Conservation (phyloP, 768 basidiomycete genomes). For the Dacryopinax spathularia region DNA sequence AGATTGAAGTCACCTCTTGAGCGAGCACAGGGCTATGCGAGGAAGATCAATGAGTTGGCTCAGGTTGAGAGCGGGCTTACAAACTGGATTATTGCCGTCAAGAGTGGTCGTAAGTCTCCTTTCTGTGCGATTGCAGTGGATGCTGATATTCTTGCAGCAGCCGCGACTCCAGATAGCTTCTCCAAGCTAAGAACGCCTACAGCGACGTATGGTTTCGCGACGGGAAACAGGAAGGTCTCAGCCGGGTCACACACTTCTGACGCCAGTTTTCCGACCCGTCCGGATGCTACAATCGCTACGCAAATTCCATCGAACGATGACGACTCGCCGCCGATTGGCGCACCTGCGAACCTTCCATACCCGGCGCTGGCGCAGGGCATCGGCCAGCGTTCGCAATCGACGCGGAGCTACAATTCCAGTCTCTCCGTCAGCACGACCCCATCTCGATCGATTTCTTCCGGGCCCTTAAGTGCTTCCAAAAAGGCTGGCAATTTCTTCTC, state of each 20-base stretch:
- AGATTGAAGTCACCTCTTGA: slow-evolving; percentile 44
- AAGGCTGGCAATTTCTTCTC: slow-evolving; percentile 54
- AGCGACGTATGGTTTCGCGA: not conserved
- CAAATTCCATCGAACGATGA: slow-evolving; percentile 42
- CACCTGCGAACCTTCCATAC: slow-evolving; percentile 51
- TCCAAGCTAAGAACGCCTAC: not conserved
- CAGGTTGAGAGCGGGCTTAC: slow-evolving; percentile 58
- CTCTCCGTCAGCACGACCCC: slow-evolving; percentile 18
- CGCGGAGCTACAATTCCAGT: slow-evolving; percentile 21
- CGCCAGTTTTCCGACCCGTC: slow-evolving; percentile 60
- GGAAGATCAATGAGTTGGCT: slow-evolving; percentile 71
- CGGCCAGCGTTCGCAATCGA: slow-evolving; percentile 17
- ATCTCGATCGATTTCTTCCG: slow-evolving; percentile 24
- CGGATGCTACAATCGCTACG: slow-evolving; percentile 66
- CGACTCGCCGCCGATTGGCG: slow-evolving; percentile 40
- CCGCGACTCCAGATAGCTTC: not conserved
- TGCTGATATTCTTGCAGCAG: not conserved
- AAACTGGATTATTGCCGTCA: slow-evolving; percentile 56
- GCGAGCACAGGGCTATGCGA: slow-evolving; percentile 56
- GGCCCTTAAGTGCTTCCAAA: slow-evolving; percentile 26
- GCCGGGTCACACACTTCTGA: slow-evolving; percentile 59
- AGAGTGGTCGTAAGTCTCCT: slow-evolving; percentile 37
- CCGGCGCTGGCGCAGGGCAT: slow-evolving; percentile 42
- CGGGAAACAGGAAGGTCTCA: slow-evolving; percentile 48
- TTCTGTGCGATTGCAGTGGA: not conserved